Evolutionary conservation across 306 rosid genomes (phyloP).

Genomic region (Vicia sativa): DNA sequence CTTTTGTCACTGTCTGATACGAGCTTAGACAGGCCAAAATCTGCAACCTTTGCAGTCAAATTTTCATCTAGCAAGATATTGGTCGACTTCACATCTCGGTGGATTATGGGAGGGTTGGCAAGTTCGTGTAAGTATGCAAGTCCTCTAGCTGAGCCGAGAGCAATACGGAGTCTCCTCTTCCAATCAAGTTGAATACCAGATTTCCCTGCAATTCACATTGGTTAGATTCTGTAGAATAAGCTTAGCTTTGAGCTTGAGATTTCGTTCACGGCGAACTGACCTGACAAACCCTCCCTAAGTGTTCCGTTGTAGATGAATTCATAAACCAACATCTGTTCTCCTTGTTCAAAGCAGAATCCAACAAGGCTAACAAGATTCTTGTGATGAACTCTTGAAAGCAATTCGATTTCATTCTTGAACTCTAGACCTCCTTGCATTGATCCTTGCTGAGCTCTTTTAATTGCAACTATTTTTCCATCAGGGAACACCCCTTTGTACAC

Average conservation of each 20-base stretch:
- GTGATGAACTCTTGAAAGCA: slow-evolving; percentile 98
- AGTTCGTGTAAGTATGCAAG: slow-evolving; percentile 94
- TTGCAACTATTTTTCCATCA: slow-evolving; percentile 80
- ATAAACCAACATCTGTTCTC: slow-evolving; percentile 91
- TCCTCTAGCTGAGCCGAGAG: slow-evolving; percentile 97
- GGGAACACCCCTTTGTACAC: slow-evolving; percentile 79
- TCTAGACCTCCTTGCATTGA: slow-evolving; percentile 94
- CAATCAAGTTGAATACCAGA: slow-evolving; percentile 82
- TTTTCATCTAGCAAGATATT: slow-evolving; percentile 81
- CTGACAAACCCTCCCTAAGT: slow-evolving; percentile 74
- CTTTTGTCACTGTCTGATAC: slow-evolving; percentile 76
- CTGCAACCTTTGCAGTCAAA: slow-evolving; percentile 92
- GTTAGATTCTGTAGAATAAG: slow-evolving; percentile 17
- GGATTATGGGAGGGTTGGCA: slow-evolving; percentile 95
- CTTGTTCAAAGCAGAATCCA: slow-evolving; percentile 95
- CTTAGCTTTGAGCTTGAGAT: slow-evolving; percentile 8
- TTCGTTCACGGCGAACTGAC: slow-evolving; percentile 42
- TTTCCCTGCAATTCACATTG: slow-evolving; percentile 58
- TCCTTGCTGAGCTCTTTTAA: slow-evolving; percentile 96
- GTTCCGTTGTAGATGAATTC: slow-evolving; percentile 89
- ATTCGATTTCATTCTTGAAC: slow-evolving; percentile 93
- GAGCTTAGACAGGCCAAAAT: slow-evolving; percentile 92
- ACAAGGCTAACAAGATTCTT: slow-evolving; percentile 93
- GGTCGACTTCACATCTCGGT: slow-evolving; percentile 84
- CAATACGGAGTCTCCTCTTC: slow-evolving; percentile 91